A percentile compares a stretch with the other conserved stretches of the same genome.
phyloP scores from a whole-genome alignment of 768 basidiomycete genomes.

The Hericium erinaceus region DNA sequence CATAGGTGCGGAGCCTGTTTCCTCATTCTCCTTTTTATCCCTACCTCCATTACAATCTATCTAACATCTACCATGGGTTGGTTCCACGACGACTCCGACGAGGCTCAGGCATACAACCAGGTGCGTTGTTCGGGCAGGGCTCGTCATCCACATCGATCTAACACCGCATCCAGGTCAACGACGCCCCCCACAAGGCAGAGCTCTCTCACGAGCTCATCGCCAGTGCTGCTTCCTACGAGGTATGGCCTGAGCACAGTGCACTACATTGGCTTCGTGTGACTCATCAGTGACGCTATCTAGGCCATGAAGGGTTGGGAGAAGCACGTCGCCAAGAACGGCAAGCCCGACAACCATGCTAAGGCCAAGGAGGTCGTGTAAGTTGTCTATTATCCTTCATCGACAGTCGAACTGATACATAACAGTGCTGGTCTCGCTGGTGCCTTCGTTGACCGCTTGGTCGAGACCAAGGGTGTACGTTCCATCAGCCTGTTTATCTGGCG shows the following conservation, averaged over 20 bases:
- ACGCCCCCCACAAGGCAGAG: slow-evolving; percentile 45
- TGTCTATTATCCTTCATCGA: background rate
- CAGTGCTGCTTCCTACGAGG: slow-evolving; percentile 61
- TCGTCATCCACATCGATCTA: background rate
- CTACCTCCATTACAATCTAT: background rate
- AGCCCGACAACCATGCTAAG: slow-evolving; percentile 37
- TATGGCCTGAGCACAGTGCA: slow-evolving; percentile 12
- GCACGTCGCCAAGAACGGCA: slow-evolving; percentile 40
- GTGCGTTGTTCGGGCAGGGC: slow-evolving; percentile 16
- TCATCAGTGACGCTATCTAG: slow-evolving; percentile 20
- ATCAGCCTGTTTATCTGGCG: background rate
- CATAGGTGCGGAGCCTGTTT: background rate
- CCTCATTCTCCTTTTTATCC: background rate
- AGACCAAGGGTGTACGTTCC: slow-evolving; percentile 45
- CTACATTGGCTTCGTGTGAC: background rate
- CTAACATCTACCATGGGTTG: slow-evolving; percentile 28
- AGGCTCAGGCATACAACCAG: slow-evolving; percentile 33
- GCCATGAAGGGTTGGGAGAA: slow-evolving; percentile 57
- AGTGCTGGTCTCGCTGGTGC: slow-evolving; percentile 49
- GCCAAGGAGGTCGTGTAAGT: slow-evolving; percentile 47
- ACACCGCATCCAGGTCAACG: slow-evolving; percentile 29
- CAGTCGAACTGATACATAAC: background rate
- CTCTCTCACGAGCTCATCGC: slow-evolving; percentile 62
- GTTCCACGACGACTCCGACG: slow-evolving; percentile 32
- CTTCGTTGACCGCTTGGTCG: slow-evolving; percentile 43